Evolutionary conservation across 139 green algal species (phyloP).

Genomic region (Chlorella sp.): DNA sequence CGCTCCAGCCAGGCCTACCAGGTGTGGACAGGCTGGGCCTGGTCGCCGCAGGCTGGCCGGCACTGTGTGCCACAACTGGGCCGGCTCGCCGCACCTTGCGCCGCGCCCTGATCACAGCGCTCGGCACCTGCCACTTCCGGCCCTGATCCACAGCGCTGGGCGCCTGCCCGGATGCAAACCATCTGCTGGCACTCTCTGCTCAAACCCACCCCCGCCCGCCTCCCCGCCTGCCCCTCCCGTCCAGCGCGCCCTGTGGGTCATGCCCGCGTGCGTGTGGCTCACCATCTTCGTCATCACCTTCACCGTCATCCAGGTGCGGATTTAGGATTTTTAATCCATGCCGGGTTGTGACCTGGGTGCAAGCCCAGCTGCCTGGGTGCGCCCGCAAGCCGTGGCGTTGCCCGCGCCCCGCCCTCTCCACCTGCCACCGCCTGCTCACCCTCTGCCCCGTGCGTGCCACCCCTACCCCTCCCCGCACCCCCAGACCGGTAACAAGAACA

Average conservation of each 20-base stretch:
- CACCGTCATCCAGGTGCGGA: conserved; percentile 1
- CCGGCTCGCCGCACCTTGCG: too few relatives aligned
- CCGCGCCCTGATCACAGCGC: too few relatives aligned
- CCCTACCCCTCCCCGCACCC: conserved; percentile 61
- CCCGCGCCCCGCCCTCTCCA: background rate
- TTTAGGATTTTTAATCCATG: background rate
- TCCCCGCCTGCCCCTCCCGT: background rate
- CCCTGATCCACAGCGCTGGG: too few relatives aligned
- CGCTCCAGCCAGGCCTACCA: background rate
- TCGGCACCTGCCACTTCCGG: too few relatives aligned
- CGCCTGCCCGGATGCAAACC: too few relatives aligned
- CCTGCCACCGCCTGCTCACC: background rate
- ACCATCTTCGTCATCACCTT: conserved; percentile 34
- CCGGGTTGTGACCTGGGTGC: background rate
- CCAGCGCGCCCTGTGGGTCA: conserved; percentile 42
- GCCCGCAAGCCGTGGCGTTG: background rate
- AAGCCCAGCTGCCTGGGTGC: background rate
- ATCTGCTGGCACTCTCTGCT: too few relatives aligned
- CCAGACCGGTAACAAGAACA: conserved; percentile 58
- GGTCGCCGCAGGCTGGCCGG: too few relatives aligned
- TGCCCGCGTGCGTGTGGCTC: conserved; percentile 52
- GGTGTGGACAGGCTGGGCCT: too few relatives aligned
- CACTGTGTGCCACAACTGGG: too few relatives aligned
- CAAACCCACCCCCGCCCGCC: too few relatives aligned
- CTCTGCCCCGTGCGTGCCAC: background rate